Percentiles rank a stretch among this genome's conserved stretches.
phyloP scores from a whole-genome alignment of 2,329 filamentous ascomycete species.

The Fusarium sarcochroum region DNA sequence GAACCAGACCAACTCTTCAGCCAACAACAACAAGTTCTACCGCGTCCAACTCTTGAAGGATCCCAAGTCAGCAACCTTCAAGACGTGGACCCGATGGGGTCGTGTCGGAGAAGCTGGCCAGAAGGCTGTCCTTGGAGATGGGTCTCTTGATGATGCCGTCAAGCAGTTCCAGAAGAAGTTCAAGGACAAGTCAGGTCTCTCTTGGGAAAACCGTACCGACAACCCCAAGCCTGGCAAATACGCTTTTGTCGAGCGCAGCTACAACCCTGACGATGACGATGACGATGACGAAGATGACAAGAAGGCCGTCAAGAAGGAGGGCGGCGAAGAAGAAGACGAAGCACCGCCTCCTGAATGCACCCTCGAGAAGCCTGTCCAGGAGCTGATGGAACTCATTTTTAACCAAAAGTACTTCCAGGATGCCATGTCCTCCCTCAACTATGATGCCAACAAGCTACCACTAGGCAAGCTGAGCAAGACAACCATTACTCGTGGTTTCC shows the following conservation, averaged over 20 bases:
- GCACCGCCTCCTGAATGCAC: constrained; percentile 65
- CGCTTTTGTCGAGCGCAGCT: constrained; percentile 84
- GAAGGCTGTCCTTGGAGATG: constrained; percentile 59
- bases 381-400: constrained; percentile 86
- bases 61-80: constrained; percentile 57
- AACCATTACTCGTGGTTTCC: constrained; percentile 82
- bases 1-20: constrained; percentile 79
- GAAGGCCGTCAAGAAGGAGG: constrained; percentile 53
- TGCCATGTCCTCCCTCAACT: constrained; percentile 77
- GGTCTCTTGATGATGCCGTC: constrained; percentile 60
- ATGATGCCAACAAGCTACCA: constrained; percentile 82
- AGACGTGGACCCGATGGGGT: constrained; percentile 85
- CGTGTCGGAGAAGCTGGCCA: constrained; percentile 76
- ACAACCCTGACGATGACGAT: constrained; percentile 77
- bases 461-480: constrained; percentile 86
- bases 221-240: constrained; percentile 78
- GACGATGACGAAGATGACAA: constrained; percentile 60
- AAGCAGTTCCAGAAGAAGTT: constrained; percentile 72
- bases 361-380: constrained; percentile 71
- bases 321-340: constrained; percentile 53
- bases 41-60: constrained; percentile 73
- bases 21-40: constrained; percentile 90
- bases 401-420: constrained; percentile 79
- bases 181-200: constrained; percentile 71
- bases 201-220: constrained; percentile 67